Evolutionary conservation across 352 stramenopile genomes (phyloP), one percentile per base, ranked within the genome.

Genomic region (Globisporangium barbulae): DNA sequence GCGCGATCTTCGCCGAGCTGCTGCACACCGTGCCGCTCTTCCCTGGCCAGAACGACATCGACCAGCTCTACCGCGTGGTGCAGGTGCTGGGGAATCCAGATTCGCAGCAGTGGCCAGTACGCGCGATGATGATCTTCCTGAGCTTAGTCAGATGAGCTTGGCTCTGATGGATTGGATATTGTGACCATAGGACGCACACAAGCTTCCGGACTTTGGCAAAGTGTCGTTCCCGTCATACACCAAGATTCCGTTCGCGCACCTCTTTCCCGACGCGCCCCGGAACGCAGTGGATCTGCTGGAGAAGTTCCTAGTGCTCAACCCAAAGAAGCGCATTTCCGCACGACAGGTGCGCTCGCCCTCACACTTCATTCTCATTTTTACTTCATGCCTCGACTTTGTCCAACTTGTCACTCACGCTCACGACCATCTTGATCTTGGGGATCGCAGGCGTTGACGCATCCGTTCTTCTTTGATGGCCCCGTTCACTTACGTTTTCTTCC

Each of bases 21-120:
- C 59, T 94, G 52, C 71, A 75, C 33, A 63, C 75, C 19, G 77
- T 77, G 21, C 79, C 88, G 48, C 69, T 93, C 37, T 94, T 96
- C 55, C 67, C 81, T n/a, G 88, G 83, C 0, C 77, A 91, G 61
- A 93, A 85, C 57, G 83, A 94, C 66, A 81, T 94, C 41, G 84
- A 94, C 61, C 84, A 96, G 66, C 76, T 96, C 35, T 89, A 81
- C 44, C 79, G 81, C 35, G 69, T 96, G 35, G 65, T 90, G 37
- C 78, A 93, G 50, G 70, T 91, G 39, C 65, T 92, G 5, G 85
- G 84, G 0, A 79, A 76, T 25, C 74, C 83, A 0, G 76, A 83
- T 49, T 68, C 67, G 37, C 71, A 81, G 45, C 71, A 81, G 35
- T 93, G 83, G 80, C 78, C 76, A 3, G 79, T 81, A 55, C 15